Conservation (phyloP, 2,329 filamentous ascomycete genomes). For the Alternaria sp. region DNA sequence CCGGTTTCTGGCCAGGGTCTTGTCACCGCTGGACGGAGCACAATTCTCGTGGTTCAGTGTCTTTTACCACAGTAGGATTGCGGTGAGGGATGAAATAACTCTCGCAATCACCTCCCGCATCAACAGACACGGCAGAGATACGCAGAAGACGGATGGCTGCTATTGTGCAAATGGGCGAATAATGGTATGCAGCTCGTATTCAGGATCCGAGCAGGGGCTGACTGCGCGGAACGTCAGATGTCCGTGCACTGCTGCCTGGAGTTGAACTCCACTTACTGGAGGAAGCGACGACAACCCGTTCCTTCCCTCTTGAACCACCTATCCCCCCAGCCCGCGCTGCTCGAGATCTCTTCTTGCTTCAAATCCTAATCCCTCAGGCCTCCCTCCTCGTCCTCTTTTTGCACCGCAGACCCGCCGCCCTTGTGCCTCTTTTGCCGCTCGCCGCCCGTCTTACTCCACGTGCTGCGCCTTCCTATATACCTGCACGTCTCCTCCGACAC, state of each 20-base stretch:
- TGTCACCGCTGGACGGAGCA: slow-evolving; percentile 1
- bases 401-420: slow-evolving; percentile 28
- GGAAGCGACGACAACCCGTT: slow-evolving; percentile 21
- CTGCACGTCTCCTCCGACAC: slow-evolving; percentile 26
- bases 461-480: slow-evolving; percentile 47
- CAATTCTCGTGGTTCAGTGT: not conserved
- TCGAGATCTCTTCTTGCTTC: slow-evolving; percentile 20
- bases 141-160: not conserved
- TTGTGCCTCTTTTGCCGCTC: slow-evolving; percentile 32
- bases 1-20: slow-evolving; percentile 18
- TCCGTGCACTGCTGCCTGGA: slow-evolving; percentile 3
- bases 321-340: slow-evolving; percentile 24
- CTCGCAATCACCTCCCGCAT: not conserved
- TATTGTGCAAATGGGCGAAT: slow-evolving; percentile 22
- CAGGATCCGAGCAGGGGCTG: slow-evolving; percentile 13
- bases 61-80: not conserved
- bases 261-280: not conserved
- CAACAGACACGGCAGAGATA: not conserved
- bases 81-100: not conserved
- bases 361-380: slow-evolving; percentile 38
- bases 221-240: not conserved
- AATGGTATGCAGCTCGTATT: slow-evolving; percentile 21
- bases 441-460: slow-evolving; percentile 35
- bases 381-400: slow-evolving; percentile 26
- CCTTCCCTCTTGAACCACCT: slow-evolving; percentile 24